These are phyloP conservation scores for Paraphoma chrysanthemicola DNA, from an alignment of 2,329 filamentous ascomycete genomes.

Conservation along the genomic window DNA sequence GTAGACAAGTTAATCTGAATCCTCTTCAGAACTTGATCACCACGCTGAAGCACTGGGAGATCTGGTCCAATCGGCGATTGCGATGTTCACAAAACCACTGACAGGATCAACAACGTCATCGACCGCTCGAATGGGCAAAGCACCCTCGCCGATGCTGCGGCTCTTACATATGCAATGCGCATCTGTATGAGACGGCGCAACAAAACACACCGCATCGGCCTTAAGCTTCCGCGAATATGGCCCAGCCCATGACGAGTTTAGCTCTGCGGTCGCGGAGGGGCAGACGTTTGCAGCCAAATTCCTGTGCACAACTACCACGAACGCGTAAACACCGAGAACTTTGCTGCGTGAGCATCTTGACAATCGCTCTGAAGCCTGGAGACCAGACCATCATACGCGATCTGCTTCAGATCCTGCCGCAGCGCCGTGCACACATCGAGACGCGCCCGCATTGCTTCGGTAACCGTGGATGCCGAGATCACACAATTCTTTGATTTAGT, in stretches of 20 bases:
- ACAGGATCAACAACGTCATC: constrained; percentile 40
- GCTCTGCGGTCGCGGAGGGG: constrained; percentile 11
- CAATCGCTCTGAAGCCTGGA: background rate
- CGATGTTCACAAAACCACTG: constrained; percentile 2
- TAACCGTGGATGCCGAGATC: constrained; percentile 1
- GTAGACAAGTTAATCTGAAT: too few relatives aligned
- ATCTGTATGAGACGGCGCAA: constrained; percentile 30
- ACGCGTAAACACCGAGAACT: background rate
- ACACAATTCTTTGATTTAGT: background rate
- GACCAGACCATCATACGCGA: background rate
- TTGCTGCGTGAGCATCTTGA: background rate
- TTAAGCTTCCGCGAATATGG: constrained; percentile 13
- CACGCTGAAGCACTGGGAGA: background rate
- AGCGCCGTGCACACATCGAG: background rate
- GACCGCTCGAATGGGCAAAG: constrained; percentile 45
- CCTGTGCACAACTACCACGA: background rate
- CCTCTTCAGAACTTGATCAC: too few relatives aligned
- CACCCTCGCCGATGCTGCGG: constrained; percentile 36
- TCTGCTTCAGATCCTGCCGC: background rate
- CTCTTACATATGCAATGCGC: constrained; percentile 38
- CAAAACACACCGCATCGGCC: constrained; percentile 23
- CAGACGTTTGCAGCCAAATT: constrained; percentile 4
- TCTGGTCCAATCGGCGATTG: background rate
- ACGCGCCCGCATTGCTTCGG: background rate
- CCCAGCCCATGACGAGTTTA: constrained; percentile 9